Evolutionary conservation across 257 asterid species (phyloP), one percentile per base, ranked within the genome.

Genomic region (Primulina tabacum): DNA sequence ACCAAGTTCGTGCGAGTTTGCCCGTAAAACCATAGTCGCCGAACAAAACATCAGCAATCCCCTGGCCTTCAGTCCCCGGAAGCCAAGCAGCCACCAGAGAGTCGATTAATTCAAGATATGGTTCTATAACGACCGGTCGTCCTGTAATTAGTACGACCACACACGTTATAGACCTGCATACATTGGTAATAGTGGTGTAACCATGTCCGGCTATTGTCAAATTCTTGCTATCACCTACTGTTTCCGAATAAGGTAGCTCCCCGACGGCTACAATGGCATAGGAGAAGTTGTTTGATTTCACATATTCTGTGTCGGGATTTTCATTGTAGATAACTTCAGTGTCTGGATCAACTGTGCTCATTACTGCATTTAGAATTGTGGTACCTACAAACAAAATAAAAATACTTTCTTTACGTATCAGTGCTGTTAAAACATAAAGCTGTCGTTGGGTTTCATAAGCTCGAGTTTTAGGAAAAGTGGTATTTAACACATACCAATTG

Each of bases 11-110:
- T 0, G 87, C 73, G 11, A 83, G 83, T 47, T 83, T 83, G 14
- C 87, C 87, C 0, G 84, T 77, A 28, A 83, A 83, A 34, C 81
- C 83, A 12, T 80, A 80, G 62, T 80, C 85, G 5, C 87, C 85
- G 61, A 83, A 83, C 33, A 83, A 18, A 70, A 67, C 81, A 77
- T 83, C 87, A 40, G 85, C 75, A 53, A 83, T 69, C 4, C 87
- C 87, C 64, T 80, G 87, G 5, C 87, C 87, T 75, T 83, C 87
- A 0, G 81, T 80, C 0, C 87, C 87, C 2, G 87, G 87, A 69
- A 83, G 81, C 85, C 87, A 83, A 21, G 87, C 87, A 33, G 87
- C 85, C 16, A 80, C 81, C 0, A 83, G 81, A 0, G 82, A 85
- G 7, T 78, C 85, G 24, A 83, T 78, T 69, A 55, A 67, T 0